phyloP scores from a whole-genome alignment of 768 basidiomycete genomes.

The Galerina sulciceps region DNA sequence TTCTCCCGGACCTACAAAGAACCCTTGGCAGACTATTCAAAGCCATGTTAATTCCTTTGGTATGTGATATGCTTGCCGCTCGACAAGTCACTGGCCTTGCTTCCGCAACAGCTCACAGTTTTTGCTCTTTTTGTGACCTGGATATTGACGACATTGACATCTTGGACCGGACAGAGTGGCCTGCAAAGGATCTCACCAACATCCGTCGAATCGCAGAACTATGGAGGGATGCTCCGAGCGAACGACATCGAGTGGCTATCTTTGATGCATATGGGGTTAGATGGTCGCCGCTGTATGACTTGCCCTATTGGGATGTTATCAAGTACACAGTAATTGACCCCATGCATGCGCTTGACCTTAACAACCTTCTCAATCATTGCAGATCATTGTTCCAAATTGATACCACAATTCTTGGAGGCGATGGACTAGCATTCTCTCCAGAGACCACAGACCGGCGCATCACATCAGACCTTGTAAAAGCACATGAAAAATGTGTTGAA shows the following conservation, averaged over 20 bases:
- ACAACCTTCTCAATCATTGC: conserved; percentile 18
- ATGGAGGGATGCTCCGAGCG: conserved; percentile 25
- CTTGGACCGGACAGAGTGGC: neutral
- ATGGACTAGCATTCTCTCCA: conserved; percentile 7
- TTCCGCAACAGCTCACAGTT: neutral
- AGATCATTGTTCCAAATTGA: conserved; percentile 26
- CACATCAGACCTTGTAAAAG: neutral
- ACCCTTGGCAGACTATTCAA: conserved; percentile 26
- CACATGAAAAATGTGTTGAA: conserved; percentile 10
- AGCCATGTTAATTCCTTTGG: conserved; percentile 32
- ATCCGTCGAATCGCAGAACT: neutral
- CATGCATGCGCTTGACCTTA: conserved; percentile 20
- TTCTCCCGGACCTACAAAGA: conserved; percentile 26
- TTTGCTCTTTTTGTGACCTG: neutral
- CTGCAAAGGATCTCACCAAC: neutral
- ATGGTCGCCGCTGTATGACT: conserved; percentile 30
- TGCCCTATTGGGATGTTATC: conserved; percentile 18
- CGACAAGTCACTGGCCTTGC: neutral
- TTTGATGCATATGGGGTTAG: conserved; percentile 27
- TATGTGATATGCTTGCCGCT: conserved; percentile 20
- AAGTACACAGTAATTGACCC: conserved; percentile 16
- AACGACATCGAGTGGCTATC: conserved; percentile 10
- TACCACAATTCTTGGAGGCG: conserved; percentile 17
- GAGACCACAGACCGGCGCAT: neutral
- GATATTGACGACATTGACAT: conserved; percentile 3